Evolutionary conservation across 352 stramenopile genomes (phyloP).

Genomic region (Albugo candida): DNA sequence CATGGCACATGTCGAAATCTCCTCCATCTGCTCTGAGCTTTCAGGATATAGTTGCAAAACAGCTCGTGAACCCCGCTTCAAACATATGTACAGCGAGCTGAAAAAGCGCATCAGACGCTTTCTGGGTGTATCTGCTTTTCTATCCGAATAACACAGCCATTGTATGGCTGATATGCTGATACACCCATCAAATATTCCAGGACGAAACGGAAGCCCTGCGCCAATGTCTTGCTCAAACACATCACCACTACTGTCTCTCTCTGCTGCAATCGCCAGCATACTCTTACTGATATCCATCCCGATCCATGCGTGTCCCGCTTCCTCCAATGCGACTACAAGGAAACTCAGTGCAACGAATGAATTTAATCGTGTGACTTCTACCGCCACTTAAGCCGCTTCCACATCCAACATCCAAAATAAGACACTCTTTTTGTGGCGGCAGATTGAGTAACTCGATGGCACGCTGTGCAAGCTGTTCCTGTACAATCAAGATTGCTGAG

Average conservation of each 20-base stretch:
- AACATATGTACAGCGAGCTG: conserved; percentile 78
- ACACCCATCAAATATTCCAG: conserved; percentile 94
- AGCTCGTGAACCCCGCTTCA: conserved; percentile 78
- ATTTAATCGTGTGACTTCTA: conserved; percentile 9
- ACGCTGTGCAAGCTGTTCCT: conserved; percentile 87
- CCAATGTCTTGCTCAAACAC: conserved; percentile 95
- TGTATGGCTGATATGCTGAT: conserved; percentile 99
- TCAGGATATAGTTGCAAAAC: conserved; percentile 99
- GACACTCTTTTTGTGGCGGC: conserved; percentile 54
- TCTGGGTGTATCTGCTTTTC: conserved; percentile 85
- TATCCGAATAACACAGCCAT: conserved; percentile 99
- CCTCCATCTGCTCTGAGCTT: conserved; percentile 90
- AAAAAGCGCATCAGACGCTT: conserved; percentile 95
- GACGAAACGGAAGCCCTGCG: conserved; percentile 92
- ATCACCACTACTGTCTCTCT: conserved; percentile 79
- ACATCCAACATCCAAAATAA: conserved; percentile 95
- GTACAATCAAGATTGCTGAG: not conserved
- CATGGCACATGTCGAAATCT: conserved; percentile 82
- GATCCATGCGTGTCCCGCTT: conserved; percentile 93
- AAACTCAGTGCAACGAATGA: conserved; percentile 8
- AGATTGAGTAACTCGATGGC: conserved; percentile 96
- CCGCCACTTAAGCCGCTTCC: conserved; percentile 91
- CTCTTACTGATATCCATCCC: conserved; percentile 95
- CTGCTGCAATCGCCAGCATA: conserved; percentile 97
- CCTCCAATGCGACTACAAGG: conserved; percentile 53